Evolutionary conservation across 225 moss, liverwort and hornwort species (phyloP).

Genomic region (Ulota crispa): DNA sequence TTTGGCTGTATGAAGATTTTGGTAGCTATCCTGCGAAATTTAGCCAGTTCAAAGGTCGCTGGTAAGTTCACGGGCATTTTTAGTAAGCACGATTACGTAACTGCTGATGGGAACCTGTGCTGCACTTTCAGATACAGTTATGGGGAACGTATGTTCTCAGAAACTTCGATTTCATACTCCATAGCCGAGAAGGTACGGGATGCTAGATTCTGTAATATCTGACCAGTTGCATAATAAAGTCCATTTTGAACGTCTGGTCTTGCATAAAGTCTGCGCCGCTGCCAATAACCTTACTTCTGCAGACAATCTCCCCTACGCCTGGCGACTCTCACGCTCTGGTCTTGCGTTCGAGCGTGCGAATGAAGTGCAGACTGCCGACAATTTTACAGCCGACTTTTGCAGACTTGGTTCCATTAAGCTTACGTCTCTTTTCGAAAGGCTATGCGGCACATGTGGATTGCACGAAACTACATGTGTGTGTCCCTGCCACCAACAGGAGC

Average conservation of each 20-base stretch:
- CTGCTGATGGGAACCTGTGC: not conserved
- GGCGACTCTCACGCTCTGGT: not conserved
- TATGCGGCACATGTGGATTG: not conserved
- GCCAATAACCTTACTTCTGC: not conserved
- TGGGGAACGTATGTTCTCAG: not conserved
- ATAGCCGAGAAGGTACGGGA: not conserved
- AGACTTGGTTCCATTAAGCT: not conserved
- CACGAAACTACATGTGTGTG: not conserved
- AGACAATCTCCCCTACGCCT: not conserved
- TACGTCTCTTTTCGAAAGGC: not conserved
- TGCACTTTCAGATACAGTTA: not conserved
- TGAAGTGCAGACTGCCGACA: not conserved
- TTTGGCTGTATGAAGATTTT: no score
- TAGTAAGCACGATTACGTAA: not conserved
- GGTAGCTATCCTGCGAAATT: no score
- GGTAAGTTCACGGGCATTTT: not conserved
- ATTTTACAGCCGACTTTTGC: not conserved
- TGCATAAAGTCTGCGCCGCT: not conserved
- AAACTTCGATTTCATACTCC: not conserved
- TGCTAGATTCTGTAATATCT: not conserved
- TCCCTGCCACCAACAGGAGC: not conserved
- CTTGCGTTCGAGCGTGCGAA: not conserved
- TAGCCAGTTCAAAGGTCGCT: no score
- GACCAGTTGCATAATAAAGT: not conserved
- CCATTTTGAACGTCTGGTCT: not conserved